Conservation (phyloP, 768 basidiomycete genomes). For the Sarcomyxa edulis region DNA sequence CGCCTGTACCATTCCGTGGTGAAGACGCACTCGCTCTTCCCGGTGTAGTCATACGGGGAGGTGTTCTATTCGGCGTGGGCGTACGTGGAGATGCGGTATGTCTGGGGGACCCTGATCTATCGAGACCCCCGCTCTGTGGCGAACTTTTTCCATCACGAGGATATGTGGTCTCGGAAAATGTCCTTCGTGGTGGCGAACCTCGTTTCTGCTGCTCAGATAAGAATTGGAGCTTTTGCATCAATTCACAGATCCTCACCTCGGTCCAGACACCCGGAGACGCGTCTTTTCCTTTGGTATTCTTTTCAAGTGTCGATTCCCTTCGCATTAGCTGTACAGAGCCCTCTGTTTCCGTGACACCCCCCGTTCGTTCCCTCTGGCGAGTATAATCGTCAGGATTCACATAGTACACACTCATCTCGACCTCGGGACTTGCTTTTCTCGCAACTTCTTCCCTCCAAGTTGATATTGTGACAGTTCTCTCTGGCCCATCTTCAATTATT, state of each 20-base stretch:
- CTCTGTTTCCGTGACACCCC: no score
- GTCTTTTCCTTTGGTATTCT: not conserved
- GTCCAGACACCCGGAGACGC: not conserved
- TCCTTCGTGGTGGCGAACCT: not conserved
- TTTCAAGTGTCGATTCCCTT: slow-evolving; percentile 16
- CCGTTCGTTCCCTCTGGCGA: not conserved
- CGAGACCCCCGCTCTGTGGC: not conserved
- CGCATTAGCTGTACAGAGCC: no score
- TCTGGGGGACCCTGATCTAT: not conserved
- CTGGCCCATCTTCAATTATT: slow-evolving; percentile 43
- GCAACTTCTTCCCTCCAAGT: slow-evolving; percentile 54
- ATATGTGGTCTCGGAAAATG: not conserved
- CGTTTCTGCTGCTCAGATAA: not conserved
- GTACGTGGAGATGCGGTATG: not conserved
- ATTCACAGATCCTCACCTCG: not conserved
- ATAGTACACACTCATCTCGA: slow-evolving; percentile 43
- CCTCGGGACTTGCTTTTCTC: slow-evolving; percentile 27
- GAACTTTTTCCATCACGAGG: not conserved
- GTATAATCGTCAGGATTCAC: slow-evolving; percentile 29
- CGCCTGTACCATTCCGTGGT: not conserved
- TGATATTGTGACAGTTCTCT: slow-evolving; percentile 47
- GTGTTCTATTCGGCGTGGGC: not conserved
- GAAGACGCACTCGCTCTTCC: slow-evolving; percentile 1
- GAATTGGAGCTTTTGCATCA: not conserved
- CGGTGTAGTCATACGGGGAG: not conserved